A percentile compares a stretch with the other conserved stretches of the same genome.
Evolutionary conservation across 1,284 basidiomycete genomes (phyloP).

Genomic region (Cryptococcus sp.): DNA sequence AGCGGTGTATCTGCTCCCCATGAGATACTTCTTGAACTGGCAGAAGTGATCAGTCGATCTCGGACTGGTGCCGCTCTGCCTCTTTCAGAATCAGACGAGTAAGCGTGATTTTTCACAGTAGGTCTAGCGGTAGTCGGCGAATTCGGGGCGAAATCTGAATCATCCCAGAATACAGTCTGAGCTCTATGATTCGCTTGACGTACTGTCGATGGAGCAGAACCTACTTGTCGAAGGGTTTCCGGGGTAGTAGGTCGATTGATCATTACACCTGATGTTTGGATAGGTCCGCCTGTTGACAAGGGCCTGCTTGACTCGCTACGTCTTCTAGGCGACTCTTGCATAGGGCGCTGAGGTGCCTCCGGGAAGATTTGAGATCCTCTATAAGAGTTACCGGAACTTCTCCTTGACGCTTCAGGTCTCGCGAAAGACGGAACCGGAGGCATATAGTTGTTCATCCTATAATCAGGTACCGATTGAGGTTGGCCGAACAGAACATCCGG

Average conservation of each 20-base stretch:
- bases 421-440: conserved; percentile 11
- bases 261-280: neutral
- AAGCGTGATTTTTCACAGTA: neutral
- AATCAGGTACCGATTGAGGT: conserved; percentile 12
- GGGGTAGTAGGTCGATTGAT: neutral
- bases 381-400: neutral
- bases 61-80: conserved; percentile 3
- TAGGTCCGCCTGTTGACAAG: neutral
- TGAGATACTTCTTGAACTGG: conserved; percentile 15
- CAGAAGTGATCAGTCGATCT: conserved; percentile 4
- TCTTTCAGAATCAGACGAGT: neutral
- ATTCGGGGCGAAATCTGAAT: conserved; percentile 28
- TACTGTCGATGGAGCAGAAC: conserved; percentile 8
- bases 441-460: conserved; percentile 2
- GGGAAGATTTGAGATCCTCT: no score
- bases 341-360: neutral
- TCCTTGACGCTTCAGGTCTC: neutral
- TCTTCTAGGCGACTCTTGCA: neutral
- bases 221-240: neutral
- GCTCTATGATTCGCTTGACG: conserved; percentile 23
- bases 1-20: conserved; percentile 9
- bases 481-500: conserved; percentile 33
- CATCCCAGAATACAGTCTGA: conserved; percentile 44
- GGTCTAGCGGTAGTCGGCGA: neutral
- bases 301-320: neutral